Evolutionary conservation across 306 rosid species (phyloP).

Genomic region (Begonia masoniana): DNA sequence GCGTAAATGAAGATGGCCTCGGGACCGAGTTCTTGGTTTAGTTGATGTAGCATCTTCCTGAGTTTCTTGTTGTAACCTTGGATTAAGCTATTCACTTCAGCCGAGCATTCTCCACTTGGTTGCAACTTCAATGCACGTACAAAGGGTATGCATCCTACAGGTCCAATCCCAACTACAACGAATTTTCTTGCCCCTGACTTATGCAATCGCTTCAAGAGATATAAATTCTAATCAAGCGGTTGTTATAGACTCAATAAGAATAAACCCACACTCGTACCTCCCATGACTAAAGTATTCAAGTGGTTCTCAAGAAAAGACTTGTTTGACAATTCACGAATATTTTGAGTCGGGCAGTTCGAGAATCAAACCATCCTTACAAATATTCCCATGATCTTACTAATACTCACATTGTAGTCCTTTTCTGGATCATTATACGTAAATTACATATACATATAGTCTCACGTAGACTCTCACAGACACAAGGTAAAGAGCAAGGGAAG

Average conservation of each 20-base stretch:
- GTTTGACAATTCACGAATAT: too few relatives aligned
- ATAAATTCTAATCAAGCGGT: too few relatives aligned
- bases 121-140: slow-evolving; percentile 21
- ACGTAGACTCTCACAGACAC: too few relatives aligned
- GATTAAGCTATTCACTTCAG: slow-evolving; percentile 25
- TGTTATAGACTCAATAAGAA: background rate
- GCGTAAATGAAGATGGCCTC: slow-evolving; percentile 29
- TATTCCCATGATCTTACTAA: too few relatives aligned
- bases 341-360: too few relatives aligned
- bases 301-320: too few relatives aligned
- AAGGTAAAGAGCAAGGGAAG: background rate
- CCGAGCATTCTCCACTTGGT: slow-evolving; percentile 20
- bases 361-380: too few relatives aligned
- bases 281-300: too few relatives aligned
- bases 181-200: slow-evolving; percentile 39
- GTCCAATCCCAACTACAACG: slow-evolving; percentile 38
- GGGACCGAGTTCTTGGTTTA: slow-evolving; percentile 31
- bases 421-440: too few relatives aligned
- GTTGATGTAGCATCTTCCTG: slow-evolving; percentile 9
- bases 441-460: too few relatives aligned
- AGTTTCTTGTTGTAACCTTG: slow-evolving; percentile 27
- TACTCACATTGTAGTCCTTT: too few relatives aligned
- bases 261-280: too few relatives aligned
- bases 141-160: slow-evolving; percentile 47
- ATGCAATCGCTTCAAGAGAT: slow-evolving; percentile 20